Percentiles rank a stretch among this genome's conserved stretches.
These are phyloP conservation scores for Starmera stellimalicola DNA, from an alignment of 1,139 yeast genomes.

Conservation along the genomic window DNA sequence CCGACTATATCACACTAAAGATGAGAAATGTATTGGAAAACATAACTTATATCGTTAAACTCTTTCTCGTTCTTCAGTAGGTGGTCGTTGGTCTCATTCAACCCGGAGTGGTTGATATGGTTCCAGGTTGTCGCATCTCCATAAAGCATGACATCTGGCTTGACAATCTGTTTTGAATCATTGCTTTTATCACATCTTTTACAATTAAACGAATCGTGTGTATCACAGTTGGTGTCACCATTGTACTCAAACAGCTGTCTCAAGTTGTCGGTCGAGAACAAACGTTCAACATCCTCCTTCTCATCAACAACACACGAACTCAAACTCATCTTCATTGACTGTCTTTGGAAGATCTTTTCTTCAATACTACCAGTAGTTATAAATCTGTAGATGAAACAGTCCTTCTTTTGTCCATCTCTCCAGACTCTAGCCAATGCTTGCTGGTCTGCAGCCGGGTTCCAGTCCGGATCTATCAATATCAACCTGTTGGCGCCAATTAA, in stretches of 20 bases:
- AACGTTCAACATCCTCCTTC: slow-evolving; percentile 87
- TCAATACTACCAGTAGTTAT: slow-evolving; percentile 94
- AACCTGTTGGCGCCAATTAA: slow-evolving; percentile 92
- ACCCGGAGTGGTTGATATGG: slow-evolving; percentile 59
- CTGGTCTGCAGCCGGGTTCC: slow-evolving; percentile 99
- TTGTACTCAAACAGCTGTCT: slow-evolving; percentile 68
- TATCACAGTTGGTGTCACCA: slow-evolving; percentile 67
- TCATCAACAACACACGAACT: slow-evolving; percentile 97
- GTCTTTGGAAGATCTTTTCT: slow-evolving; percentile 93
- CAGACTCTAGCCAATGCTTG: slow-evolving; percentile 97
- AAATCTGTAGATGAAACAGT: slow-evolving; percentile 88
- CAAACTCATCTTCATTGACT: slow-evolving; percentile 88
- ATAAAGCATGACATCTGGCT: slow-evolving; percentile 83
- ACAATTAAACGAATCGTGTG: slow-evolving; percentile 90
- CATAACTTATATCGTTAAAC: slow-evolving; percentile 68
- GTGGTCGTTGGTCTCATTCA: slow-evolving; percentile 63
- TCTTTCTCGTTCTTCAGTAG: slow-evolving; percentile 65
- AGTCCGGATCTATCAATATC: slow-evolving; percentile 87
- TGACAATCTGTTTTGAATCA: slow-evolving; percentile 54
- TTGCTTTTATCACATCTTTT: slow-evolving; percentile 48
- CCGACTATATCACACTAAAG: too few species aligned
- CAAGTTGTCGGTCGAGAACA: slow-evolving; percentile 76
- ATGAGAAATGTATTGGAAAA: slow-evolving; percentile 91
- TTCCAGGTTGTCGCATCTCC: slow-evolving; percentile 99
- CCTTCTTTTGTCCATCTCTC: slow-evolving; percentile 98